Evolutionary conservation across 331 rosid genomes (phyloP), one percentile per base, ranked within the genome.

Genomic region (Ulmus americana): DNA sequence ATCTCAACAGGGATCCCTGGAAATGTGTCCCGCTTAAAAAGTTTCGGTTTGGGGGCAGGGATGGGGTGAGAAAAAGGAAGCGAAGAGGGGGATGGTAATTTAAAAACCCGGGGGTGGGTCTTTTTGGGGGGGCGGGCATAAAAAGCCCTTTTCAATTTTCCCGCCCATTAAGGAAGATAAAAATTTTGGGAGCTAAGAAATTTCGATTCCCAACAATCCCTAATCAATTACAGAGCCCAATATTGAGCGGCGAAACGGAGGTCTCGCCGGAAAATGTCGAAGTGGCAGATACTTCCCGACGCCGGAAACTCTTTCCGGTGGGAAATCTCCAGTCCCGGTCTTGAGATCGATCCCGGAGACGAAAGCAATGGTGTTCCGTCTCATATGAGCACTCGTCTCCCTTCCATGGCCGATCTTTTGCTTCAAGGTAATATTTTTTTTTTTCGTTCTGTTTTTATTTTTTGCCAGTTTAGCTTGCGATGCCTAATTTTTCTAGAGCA

Each of bases 371-470:
- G 39, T 42, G 16, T 16, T 41, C 49, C 40, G 45, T 14, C 70
- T 16, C 22, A 55, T 41, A 43, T 42, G 46, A 43, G 71, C 61
- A 10, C 77, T 59, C 70, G 77, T 58, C 81, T 85, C 43, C 86
- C 94, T 46, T 83, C 96, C 46, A 83, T 88, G 86, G 41, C 70
- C 10, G 79, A 86, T 64, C 74, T 88, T 47, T 79, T 84, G 74
- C 74, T 80, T 40, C 88, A 85, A 67, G 83, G 82, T 71, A 76
- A 45, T 6, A 5, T 43, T 6, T 57, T 16, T 7, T 6, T 59
- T 22, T 59, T 0, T 38, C 0, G 10, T 12, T 8, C 22, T 45
- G 5, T 5, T 7, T 2, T 10, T n/a, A n/a, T n/a, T 45, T 4
- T 43, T 3, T 11, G 35, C 16, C 7, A 3, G 0, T 48, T 12